Conservation (phyloP, 441 rosid species). For the Flueggea neowawraea region DNA sequence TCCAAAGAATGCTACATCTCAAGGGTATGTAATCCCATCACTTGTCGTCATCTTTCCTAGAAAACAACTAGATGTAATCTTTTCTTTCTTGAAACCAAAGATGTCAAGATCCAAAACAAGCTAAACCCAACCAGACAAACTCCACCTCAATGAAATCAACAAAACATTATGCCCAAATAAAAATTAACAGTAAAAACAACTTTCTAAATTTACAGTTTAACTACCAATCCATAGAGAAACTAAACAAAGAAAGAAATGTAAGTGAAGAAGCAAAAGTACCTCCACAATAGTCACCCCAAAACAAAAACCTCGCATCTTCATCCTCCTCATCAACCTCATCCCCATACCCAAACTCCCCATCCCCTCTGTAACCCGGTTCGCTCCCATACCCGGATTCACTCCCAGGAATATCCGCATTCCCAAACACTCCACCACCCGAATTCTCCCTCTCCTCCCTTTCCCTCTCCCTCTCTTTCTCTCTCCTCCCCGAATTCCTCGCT, state of each 20-base stretch:
- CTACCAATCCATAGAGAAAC: neutral
- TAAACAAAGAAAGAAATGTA: neutral
- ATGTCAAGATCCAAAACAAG: neutral
- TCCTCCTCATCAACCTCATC: constrained; percentile 97
- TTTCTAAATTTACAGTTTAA: too few species aligned
- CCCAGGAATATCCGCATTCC: constrained; percentile 61
- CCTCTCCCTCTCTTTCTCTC: constrained; percentile 35
- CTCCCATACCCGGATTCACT: constrained; percentile 95
- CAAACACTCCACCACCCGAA: constrained; percentile 44
- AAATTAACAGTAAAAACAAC: too few species aligned
- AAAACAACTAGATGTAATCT: neutral
- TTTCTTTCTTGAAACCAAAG: constrained; percentile 1
- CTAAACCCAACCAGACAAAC: neutral
- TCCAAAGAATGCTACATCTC: too few species aligned
- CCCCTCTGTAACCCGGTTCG: constrained; percentile 96
- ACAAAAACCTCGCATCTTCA: constrained; percentile 70
- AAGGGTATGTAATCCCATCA: too few species aligned
- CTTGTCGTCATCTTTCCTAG: neutral
- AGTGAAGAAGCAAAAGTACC: constrained; percentile 38
- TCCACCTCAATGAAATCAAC: neutral
- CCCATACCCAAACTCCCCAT: constrained; percentile 94
- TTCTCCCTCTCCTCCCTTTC: constrained; percentile 16
- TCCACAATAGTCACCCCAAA: constrained; percentile 70
- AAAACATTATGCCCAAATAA: too few species aligned
- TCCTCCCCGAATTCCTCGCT: constrained; percentile 55